Evolutionary conservation across 2,329 filamentous ascomycete species (phyloP), one percentile per base, ranked within the genome.

Genomic region (Pseudocercospora pini-densiflorae): DNA sequence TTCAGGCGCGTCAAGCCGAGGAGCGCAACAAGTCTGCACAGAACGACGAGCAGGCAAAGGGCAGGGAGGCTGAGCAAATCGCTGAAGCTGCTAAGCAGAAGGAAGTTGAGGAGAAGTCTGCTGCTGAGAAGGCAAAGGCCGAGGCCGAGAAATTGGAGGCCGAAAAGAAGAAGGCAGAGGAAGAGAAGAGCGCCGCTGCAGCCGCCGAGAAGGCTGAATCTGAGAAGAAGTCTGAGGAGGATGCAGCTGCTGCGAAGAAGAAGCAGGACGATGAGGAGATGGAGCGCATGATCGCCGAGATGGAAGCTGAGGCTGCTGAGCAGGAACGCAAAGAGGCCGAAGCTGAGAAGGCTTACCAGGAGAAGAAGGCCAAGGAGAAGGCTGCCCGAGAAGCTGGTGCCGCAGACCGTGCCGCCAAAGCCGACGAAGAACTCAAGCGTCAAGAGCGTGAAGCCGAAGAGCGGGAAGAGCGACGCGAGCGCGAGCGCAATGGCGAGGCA

Each of bases 261-360:
- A 67, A 69, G 60, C 63, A 67, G 71, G 70, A 66, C 59, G 70
- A 72, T 47, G 68, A 71, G 49, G 69, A 71, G 63, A 68, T 68
- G 31, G 65, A 71, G 80, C 90, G 89, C 19, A 58, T 58, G 55
- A 58, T 58, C 21, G 31, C 27, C 29, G 60, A 62, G 14, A 72
- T 74, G n/a, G 79, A 81, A 70, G 74, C 73, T 8, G 91, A 92
- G 77, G 55, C 29, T 23, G 64, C 64, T 8, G 62, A 67, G 19
- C 36, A 57, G 23, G 64, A 85, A 86, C 29, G 55, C 29, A 63
- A 67, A 51, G 62, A 63, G 57, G 61, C 61, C 27, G 62, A 67
- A 58, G 29, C 29, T 21, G 90, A 91, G 80, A 90, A 89, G 85
- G 89, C 90, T 74, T 88, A 87, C 67, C 81, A 91, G 1, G 91